phyloP scores from a whole-genome alignment of 805 yeast species.

The Sugiyamaella smithiae region DNA sequence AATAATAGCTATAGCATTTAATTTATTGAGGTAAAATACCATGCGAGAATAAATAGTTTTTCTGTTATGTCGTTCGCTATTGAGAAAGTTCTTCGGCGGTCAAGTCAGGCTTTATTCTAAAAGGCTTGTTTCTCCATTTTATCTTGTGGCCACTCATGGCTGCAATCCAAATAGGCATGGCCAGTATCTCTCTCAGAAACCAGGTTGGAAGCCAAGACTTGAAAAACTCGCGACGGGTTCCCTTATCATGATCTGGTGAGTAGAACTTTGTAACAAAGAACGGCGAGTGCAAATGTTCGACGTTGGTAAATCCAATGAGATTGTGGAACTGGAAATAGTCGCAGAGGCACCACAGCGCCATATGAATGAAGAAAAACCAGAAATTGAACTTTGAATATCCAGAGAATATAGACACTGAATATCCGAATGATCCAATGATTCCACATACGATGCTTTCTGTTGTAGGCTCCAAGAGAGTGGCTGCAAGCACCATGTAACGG shows the following conservation, averaged over 20 bases:
- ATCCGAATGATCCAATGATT: constrained; percentile 57
- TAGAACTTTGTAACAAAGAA: constrained; percentile 28
- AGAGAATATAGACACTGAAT: constrained; percentile 45
- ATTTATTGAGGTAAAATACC: background rate
- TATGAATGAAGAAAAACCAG: constrained; percentile 49
- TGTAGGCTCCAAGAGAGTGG: constrained; percentile 82
- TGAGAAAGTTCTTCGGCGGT: constrained; percentile 61
- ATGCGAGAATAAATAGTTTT: constrained; percentile 1
- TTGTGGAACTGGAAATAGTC: constrained; percentile 60
- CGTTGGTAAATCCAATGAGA: constrained; percentile 34
- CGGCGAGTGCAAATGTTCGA: constrained; percentile 29
- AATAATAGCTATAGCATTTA: background rate
- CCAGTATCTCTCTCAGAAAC: constrained; percentile 67
- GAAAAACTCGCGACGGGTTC: constrained; percentile 18
- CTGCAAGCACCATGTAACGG: constrained; percentile 81
- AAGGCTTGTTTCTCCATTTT: constrained; percentile 73
- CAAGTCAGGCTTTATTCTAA: constrained; percentile 66
- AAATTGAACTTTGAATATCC: constrained; percentile 18
- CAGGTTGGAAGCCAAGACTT: constrained; percentile 47
- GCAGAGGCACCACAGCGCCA: constrained; percentile 57
- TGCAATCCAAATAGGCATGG: constrained; percentile 77
- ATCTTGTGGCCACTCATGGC: constrained; percentile 72
- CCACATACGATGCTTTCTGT: constrained; percentile 76
- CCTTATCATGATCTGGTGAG: constrained; percentile 22
- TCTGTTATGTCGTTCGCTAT: background rate